Evolutionary conservation across 371 early-diverging fungal genomes (phyloP), one percentile per base, ranked within the genome.

Genomic region (Smittium culicis): DNA sequence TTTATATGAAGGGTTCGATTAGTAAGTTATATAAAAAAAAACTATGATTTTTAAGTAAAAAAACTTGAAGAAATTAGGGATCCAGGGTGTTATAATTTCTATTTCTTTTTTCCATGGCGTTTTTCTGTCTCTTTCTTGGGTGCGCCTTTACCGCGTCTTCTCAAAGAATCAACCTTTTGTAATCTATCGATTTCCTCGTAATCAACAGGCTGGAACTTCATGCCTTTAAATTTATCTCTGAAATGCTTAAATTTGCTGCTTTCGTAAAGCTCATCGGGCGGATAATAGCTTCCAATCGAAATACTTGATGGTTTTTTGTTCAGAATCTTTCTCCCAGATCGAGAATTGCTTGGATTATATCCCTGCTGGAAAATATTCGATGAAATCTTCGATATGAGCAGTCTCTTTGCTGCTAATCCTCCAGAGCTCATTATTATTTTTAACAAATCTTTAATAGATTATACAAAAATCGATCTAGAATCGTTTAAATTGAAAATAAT

Each of bases 61-160:
- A n/a, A n/a, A n/a, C n/a, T n/a, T n/a, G n/a, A n/a, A n/a, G n/a
- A n/a, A n/a, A n/a, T n/a, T n/a, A n/a, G n/a, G n/a, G n/a, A n/a
- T n/a, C n/a, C n/a, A n/a, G n/a, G n/a, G n/a, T n/a, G n/a, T n/a
- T n/a, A n/a, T n/a, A n/a, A n/a, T 66, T 57, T 34, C 67, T 67
- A 65, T 61, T 74, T 74, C 34, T 72, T 72, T 61, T 74, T 74
- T 54, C 69, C 65, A 14, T 8, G 20, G 8, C 45, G 45, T 45
- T 45, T 45, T 45, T 20, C 45, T 8, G 75, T 82, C 80, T 88
- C 88, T 75, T 89, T 89, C 85, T 86, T 86, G 35, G 89, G 89
- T 32, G 89, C 84, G 32, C 90, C 89, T 81, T 89, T 89, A 69
- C 89, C 89, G 64, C 90, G 81, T 69, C 83, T 80, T 79, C 81